phyloP scores from a whole-genome alignment of 257 asterid genomes.

The Lycium barbarum region DNA sequence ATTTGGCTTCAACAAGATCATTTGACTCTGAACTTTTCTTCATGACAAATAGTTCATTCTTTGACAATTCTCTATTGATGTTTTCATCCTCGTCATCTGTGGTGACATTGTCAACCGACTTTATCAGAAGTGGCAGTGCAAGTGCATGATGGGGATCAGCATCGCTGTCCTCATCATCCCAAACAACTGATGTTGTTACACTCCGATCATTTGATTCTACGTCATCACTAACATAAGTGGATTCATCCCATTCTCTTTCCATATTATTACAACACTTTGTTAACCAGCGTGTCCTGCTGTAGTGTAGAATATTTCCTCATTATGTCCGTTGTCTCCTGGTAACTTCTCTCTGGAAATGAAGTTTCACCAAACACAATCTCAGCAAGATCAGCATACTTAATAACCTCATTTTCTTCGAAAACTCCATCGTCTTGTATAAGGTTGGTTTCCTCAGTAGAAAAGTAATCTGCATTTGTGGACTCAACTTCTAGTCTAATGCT shows the following conservation, averaged over 20 bases:
- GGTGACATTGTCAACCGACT: constrained; percentile 29
- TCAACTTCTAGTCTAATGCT: neutral
- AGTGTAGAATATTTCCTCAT: constrained; percentile 40
- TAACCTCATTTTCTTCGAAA: constrained; percentile 26
- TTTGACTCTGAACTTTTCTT: constrained; percentile 15
- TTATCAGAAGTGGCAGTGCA: neutral
- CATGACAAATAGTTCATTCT: constrained; percentile 33
- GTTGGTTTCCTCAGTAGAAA: neutral
- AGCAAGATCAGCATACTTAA: constrained; percentile 35
- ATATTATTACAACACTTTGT: constrained; percentile 42
- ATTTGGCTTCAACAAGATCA: constrained; percentile 36
- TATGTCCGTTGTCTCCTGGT: constrained; percentile 44
- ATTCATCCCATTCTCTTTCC: constrained; percentile 39
- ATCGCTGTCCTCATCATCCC: neutral
- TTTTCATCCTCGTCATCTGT: constrained; percentile 2
- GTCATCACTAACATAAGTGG: constrained; percentile 28
- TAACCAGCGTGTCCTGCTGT: constrained; percentile 42
- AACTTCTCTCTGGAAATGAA: constrained; percentile 62
- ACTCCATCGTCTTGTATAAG: constrained; percentile 22
- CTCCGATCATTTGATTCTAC: constrained; percentile 29
- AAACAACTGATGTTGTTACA: neutral
- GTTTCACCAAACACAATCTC: constrained; percentile 60
- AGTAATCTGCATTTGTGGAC: neutral
- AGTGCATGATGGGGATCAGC: neutral
- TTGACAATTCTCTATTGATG: neutral